Evolutionary conservation across 345 rosid genomes (phyloP), one percentile per base, ranked within the genome.

Genomic region (Melaleuca quinquenervia): DNA sequence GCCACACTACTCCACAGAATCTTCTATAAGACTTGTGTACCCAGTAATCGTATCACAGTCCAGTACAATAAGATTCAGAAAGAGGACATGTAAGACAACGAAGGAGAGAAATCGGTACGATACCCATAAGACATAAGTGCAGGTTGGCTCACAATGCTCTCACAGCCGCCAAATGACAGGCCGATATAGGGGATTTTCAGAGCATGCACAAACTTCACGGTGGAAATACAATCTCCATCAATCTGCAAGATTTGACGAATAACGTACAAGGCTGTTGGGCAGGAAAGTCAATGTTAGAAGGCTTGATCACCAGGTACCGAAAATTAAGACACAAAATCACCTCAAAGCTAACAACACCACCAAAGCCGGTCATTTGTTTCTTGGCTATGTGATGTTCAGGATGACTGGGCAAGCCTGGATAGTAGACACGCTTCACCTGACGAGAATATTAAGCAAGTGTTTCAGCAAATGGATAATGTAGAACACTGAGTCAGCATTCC

Each of bases 291-390:
- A 18, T 18, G 20, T 16, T 6, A 84, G 52, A 60, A 1, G 8
- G 44, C 84, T 24, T 29, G 24, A 10, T 53, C 22, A 52, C 22
- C 48, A 12, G 60, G 82, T 80, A 52, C 21, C 14, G n/a, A 82
- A 26, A 84, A 51, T 82, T 32, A 58, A 51, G 14, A 45, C 11
- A 22, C 64, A 83, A 27, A 64, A 91, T 84, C 87, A 94, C 99
- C 99, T 97, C 99, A 88, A 97, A 96, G 92, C 99, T 97, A 87
- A 97, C 98, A 60, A 97, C 99, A 86, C 99, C 99, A 82, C 99
- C 99, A 91, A 91, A 97, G 87, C 99, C 99, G 78, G 94, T 94
- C 99, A 97, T 97, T 91, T 97, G 99, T 89, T 85, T 87, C 92
- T 95, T 94, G 86, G 99, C 99, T 86, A 97, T 89, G 85, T 92